These are phyloP conservation scores for Salix dunnii DNA, from an alignment of 345 rosid species.

Conservation along the genomic window DNA sequence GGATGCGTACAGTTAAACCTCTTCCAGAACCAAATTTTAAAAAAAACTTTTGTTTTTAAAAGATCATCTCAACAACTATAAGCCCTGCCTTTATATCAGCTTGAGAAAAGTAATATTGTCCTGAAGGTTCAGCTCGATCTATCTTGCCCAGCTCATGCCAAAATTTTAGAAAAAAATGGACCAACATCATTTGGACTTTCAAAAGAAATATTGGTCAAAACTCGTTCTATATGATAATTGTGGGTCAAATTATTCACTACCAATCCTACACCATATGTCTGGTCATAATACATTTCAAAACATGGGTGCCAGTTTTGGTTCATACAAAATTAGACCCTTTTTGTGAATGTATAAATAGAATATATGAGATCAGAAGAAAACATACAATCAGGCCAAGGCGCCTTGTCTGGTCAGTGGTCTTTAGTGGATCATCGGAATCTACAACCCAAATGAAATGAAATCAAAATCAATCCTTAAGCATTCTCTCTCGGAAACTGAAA, in stretches of 20 bases:
- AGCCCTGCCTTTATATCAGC: no score
- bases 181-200: no score
- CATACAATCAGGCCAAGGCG: constrained; percentile 87
- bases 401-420: constrained; percentile 92
- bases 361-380: background rate
- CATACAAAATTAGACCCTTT: background rate
- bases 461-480: background rate
- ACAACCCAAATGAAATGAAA: constrained; percentile 16
- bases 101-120: no score
- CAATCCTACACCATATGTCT: background rate
- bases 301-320: background rate
- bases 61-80: no score
- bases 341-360: background rate
- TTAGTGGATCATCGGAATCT: constrained; percentile 94
- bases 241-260: background rate
- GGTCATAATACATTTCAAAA: background rate
- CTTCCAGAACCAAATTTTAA: no score
- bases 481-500: background rate
- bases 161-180: no score
- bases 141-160: no score
- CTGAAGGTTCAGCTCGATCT: no score
- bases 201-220: no score
- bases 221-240: background rate
- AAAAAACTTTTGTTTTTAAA: no score
- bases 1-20: no score